Base-by-base conservation (phyloP, 2,329 filamentous ascomycete species). In the Diaporthe ilicicola region DNA sequence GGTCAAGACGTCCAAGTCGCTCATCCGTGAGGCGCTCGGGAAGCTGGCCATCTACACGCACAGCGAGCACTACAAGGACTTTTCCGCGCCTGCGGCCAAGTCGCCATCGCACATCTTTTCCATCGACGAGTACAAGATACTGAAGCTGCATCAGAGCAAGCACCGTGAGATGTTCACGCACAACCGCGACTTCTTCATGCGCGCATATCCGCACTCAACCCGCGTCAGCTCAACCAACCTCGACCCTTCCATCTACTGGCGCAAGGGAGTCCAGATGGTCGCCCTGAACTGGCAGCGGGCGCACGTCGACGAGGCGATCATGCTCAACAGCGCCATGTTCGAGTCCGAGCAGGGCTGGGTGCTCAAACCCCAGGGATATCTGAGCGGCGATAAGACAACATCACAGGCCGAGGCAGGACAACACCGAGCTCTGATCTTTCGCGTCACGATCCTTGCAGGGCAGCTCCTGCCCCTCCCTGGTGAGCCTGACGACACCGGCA, bases 261-360 rank as follows among this genome's bases (percentile, higher is more conserved):
- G 94, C 62, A 91, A 93, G 67, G 96, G 96, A 34, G 95, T 98
- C 24, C 96, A 99, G 81, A 98, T 99, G 95, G 95, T 94, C 6
- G 95, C 96, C 22, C 88, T 98, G 80, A 99, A 99, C 80, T 98
- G 96, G 95, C 96, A 99, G 81, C 95, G 92, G 3, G 66, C 71
- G 22, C 71, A 73, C 12, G 92, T 95, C 75, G 95, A 98, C 79
- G 90, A 96, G 70, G 93, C 94, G 53, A 97, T 98, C 89, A 97
- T 98, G 86, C 89, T 99, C 78, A 98, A 98, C 78, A 93, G 97
- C 77, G 96, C 93, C 78, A 98, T 99, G 96, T 99, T 98, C 79
- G 93, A 94, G 44, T 93, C 90, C 12, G 92, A 93, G 64, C 84
- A 89, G 51, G 95, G 95, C 50, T 98, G 94, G 93, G 90, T 95